These are phyloP conservation scores for Stachybotrys echinatus DNA, from an alignment of 2,329 filamentous ascomycete genomes.

Conservation along the genomic window DNA sequence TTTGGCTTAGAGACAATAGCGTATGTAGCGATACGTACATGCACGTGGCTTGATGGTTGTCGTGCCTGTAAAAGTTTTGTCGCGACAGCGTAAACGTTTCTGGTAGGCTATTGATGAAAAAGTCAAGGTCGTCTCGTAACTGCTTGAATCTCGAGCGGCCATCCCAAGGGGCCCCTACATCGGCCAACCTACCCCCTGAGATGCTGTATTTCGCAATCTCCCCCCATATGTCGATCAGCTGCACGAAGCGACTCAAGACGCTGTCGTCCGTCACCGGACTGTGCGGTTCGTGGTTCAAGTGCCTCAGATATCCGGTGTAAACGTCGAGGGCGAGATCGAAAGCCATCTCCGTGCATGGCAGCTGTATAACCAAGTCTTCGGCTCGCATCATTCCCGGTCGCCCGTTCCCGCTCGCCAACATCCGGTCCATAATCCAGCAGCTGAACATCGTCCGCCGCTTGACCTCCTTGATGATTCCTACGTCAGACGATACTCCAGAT, in stretches of 20 bases:
- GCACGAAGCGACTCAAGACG: slow-evolving; percentile 47
- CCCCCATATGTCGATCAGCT: slow-evolving; percentile 55
- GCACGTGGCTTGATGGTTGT: slow-evolving; percentile 57
- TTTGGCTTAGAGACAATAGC: slow-evolving; percentile 58
- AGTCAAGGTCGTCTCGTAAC: slow-evolving; percentile 43
- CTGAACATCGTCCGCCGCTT: slow-evolving; percentile 68
- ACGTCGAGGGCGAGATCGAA: slow-evolving; percentile 59
- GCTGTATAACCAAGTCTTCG: slow-evolving; percentile 56
- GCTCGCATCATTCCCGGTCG: slow-evolving; percentile 54
- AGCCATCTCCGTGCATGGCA: slow-evolving; percentile 61
- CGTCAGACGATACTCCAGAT: slow-evolving; percentile 6
- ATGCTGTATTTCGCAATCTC: slow-evolving; percentile 54
- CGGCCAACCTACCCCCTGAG: slow-evolving; percentile 44
- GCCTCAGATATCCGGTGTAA: slow-evolving; percentile 41
- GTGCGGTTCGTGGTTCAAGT: slow-evolving; percentile 9
- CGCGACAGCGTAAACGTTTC: slow-evolving; percentile 51
- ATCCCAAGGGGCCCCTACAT: slow-evolving; percentile 55
- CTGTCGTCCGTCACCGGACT: slow-evolving; percentile 34
- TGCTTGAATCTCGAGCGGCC: slow-evolving; percentile 46
- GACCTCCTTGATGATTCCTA: slow-evolving; percentile 54
- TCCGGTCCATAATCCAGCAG: slow-evolving; percentile 66
- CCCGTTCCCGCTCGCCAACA: slow-evolving; percentile 60
- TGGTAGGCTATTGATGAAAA: slow-evolving; percentile 38
- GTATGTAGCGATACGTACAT: slow-evolving; percentile 64
- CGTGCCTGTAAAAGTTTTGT: slow-evolving; percentile 60